These are phyloP conservation scores for Termitomyces heimii DNA, from an alignment of 768 basidiomycete species.

Conservation along the genomic window DNA sequence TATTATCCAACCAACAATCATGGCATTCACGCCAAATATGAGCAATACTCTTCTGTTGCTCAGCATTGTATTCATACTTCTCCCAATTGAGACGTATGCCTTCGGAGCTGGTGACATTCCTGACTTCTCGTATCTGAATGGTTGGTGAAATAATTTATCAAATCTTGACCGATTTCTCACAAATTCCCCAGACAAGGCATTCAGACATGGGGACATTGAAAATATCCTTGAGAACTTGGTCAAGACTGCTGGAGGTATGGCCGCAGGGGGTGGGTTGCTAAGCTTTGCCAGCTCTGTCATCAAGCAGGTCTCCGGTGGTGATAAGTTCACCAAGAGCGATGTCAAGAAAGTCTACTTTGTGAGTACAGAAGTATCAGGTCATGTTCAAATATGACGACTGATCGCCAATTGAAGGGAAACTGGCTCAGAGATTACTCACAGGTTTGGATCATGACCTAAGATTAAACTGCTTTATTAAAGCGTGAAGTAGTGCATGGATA, in stretches of 20 bases:
- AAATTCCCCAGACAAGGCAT: conserved; percentile 50
- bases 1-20: conserved; percentile 8
- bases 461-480: background rate
- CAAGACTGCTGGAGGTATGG: conserved; percentile 45
- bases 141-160: conserved; percentile 23
- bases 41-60: conserved; percentile 29
- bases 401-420: conserved; percentile 39
- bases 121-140: conserved; percentile 61
- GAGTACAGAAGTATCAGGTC: conserved; percentile 11
- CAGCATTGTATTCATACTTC: conserved; percentile 31
- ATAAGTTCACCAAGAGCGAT: conserved; percentile 60
- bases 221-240: conserved; percentile 54
- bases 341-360: conserved; percentile 67
- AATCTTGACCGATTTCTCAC: background rate
- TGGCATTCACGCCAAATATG: conserved; percentile 23
- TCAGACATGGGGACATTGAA: conserved; percentile 75
- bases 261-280: conserved; percentile 42
- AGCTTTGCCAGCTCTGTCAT: conserved; percentile 44
- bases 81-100: conserved; percentile 39
- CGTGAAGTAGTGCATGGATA: conserved; percentile 54
- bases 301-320: conserved; percentile 38
- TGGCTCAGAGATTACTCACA: conserved; percentile 71
- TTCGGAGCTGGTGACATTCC: conserved; percentile 70
- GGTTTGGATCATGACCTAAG: conserved; percentile 19
- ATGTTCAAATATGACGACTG: background rate